Conservation (phyloP, 768 basidiomycete genomes). For the Megacollybia marginata region DNA sequence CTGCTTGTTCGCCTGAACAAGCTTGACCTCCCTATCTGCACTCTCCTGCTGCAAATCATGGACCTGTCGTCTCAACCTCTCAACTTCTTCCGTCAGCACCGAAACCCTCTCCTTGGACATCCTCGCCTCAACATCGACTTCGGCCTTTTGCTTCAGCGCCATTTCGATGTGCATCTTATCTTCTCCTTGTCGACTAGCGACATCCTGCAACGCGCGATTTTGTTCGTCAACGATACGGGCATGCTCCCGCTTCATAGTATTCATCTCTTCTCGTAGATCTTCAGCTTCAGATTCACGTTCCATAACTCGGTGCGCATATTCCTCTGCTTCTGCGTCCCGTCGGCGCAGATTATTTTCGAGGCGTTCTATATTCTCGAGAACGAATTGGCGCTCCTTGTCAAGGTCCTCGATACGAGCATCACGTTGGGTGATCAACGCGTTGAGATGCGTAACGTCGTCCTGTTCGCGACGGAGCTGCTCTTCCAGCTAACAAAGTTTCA, state of each 20-base stretch:
- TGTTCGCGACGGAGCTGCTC: conserved; percentile 45
- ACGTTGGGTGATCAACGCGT: conserved; percentile 41
- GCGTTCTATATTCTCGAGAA: conserved; percentile 44
- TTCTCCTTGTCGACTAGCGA: conserved; percentile 37
- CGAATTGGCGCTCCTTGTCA: conserved; percentile 48
- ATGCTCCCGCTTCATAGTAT: conserved; percentile 48
- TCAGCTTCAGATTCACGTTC: conserved; percentile 48
- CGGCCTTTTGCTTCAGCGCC: conserved; percentile 45
- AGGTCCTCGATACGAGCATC: conserved; percentile 44
- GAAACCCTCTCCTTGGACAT: conserved; percentile 41
- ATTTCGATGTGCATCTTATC: conserved; percentile 40
- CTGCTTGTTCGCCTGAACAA: conserved; percentile 65
- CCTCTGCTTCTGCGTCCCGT: conserved; percentile 48
- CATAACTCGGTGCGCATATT: conserved; percentile 37
- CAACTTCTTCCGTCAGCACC: conserved; percentile 50
- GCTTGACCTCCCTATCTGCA: conserved; percentile 77
- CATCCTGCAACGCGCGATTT: conserved; percentile 35
- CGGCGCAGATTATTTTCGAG: conserved; percentile 50
- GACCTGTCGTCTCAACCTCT: conserved; percentile 52
- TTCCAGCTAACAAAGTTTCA: conserved; percentile 32
- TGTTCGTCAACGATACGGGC: conserved; percentile 43
- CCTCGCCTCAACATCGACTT: conserved; percentile 43
- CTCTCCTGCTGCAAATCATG: conserved; percentile 74
- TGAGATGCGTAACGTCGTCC: conserved; percentile 42
- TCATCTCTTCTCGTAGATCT: conserved; percentile 46